Evolutionary conservation across 179 eudicot species (phyloP).

Genomic region (Camellia oleifera): DNA sequence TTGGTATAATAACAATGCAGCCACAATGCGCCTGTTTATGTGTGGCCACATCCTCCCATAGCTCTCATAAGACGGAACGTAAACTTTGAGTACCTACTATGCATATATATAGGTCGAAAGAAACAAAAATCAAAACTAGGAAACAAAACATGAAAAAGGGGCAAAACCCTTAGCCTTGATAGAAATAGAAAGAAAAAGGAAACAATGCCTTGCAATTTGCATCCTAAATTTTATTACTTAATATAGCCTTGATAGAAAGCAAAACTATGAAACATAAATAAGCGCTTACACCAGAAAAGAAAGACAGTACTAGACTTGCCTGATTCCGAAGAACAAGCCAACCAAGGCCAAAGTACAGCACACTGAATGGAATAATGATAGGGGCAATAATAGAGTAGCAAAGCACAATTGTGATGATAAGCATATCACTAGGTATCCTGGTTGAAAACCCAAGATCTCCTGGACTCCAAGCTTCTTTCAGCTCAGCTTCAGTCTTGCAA

Average conservation of each 20-base stretch:
- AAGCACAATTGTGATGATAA: constrained; percentile 64
- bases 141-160: neutral
- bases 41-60: constrained; percentile 98
- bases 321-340: constrained; percentile 91
- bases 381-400: constrained; percentile 93
- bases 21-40: constrained; percentile 57
- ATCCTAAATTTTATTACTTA: no score
- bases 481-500: constrained; percentile 79
- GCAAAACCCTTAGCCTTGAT: no score
- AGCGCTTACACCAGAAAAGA: no score
- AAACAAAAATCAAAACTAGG: neutral
- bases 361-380: constrained; percentile 78
- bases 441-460: constrained; percentile 79
- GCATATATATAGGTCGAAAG: neutral
- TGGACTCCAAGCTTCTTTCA: constrained; percentile 86
- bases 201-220: no score
- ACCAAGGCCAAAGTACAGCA: constrained; percentile 77
- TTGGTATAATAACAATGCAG: constrained; percentile 75
- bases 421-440: constrained; percentile 78
- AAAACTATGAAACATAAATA: no score
- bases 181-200: no score
- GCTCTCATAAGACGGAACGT: constrained; percentile 77
- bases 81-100: constrained; percentile 73
- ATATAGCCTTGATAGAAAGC: no score
- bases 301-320: constrained; percentile 30